Evolutionary conservation across 805 yeast genomes (phyloP).

Genomic region (Naumovozyma castellii): DNA sequence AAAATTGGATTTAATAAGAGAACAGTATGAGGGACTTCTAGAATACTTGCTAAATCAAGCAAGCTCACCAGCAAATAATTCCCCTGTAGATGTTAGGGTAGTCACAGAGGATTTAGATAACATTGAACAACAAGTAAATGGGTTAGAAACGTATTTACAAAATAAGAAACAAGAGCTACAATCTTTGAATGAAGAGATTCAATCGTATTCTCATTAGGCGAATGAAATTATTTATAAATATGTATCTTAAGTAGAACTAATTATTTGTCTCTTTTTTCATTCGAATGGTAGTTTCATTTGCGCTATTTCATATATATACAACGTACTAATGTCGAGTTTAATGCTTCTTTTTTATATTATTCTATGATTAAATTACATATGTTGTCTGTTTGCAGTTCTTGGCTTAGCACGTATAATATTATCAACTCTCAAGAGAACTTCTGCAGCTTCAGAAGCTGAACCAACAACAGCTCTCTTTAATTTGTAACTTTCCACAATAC

Average conservation of each 20-base stretch:
- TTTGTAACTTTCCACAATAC: slow-evolving; percentile 87
- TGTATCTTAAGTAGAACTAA: too few relatives aligned
- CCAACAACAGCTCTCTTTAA: slow-evolving; percentile 89
- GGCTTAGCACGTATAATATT: slow-evolving; percentile 96
- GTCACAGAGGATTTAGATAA: slow-evolving; percentile 54
- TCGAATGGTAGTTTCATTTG: too few relatives aligned
- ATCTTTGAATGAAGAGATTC: slow-evolving; percentile 37
- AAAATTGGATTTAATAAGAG: slow-evolving; percentile 28
- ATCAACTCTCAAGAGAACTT: slow-evolving; percentile 89
- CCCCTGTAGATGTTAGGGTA: slow-evolving; percentile 36
- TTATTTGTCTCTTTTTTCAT: too few relatives aligned
- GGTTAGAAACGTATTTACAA: slow-evolving; percentile 58
- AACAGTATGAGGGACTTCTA: slow-evolving; percentile 74
- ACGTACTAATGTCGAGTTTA: too few relatives aligned
- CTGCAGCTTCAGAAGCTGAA: slow-evolving; percentile 97
- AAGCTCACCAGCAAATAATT: slow-evolving; percentile 29
- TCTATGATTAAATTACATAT: too few relatives aligned
- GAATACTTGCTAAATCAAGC: slow-evolving; percentile 64
- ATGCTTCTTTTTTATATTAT: too few relatives aligned
- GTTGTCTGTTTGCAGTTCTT: slow-evolving; percentile 84
- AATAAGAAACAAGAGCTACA: slow-evolving; percentile 53
- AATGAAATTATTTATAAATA: too few relatives aligned
- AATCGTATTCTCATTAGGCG: slow-evolving; percentile 4
- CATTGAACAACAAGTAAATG: slow-evolving; percentile 67
- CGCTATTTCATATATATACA: too few relatives aligned